These are phyloP conservation scores for Collybiopsis luxurians DNA, from an alignment of 768 basidiomycete species.

Conservation along the genomic window DNA sequence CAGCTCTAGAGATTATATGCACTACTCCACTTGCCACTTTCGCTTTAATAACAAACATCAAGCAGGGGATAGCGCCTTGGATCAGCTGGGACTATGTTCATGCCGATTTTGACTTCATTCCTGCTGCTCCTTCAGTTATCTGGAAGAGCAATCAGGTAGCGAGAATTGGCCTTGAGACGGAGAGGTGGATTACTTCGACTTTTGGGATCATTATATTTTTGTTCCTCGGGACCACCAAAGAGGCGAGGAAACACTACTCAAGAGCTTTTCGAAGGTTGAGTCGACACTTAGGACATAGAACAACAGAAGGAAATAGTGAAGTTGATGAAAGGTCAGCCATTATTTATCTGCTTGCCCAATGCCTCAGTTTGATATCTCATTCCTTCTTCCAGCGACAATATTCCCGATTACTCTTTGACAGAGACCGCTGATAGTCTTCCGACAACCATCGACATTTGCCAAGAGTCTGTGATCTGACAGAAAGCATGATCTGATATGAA, in stretches of 20 bases:
- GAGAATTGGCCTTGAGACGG: not conserved
- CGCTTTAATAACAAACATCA: conserved; percentile 24
- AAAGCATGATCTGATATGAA: too few relatives aligned
- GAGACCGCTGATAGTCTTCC: too few relatives aligned
- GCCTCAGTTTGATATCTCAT: too few relatives aligned
- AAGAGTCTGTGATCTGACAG: too few relatives aligned
- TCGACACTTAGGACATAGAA: not conserved
- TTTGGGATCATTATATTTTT: not conserved
- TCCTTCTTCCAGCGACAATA: too few relatives aligned
- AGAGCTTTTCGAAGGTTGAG: not conserved
- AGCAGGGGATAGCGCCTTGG: conserved; percentile 28
- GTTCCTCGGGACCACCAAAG: not conserved
- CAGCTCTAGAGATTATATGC: conserved; percentile 36
- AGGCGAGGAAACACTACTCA: not conserved
- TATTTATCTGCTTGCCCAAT: too few relatives aligned
- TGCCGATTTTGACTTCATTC: conserved; percentile 32
- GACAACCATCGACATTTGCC: too few relatives aligned
- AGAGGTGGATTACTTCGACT: not conserved
- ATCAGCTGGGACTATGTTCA: conserved; percentile 39
- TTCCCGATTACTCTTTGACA: too few relatives aligned
- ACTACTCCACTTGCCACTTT: conserved; percentile 37
- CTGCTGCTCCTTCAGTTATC: not conserved
- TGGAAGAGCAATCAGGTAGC: not conserved
- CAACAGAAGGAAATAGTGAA: not conserved
- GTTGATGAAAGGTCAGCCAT: not conserved